These are phyloP conservation scores for Macrotyloma uniflorum DNA, from an alignment of 306 rosid genomes.

Conservation along the genomic window DNA sequence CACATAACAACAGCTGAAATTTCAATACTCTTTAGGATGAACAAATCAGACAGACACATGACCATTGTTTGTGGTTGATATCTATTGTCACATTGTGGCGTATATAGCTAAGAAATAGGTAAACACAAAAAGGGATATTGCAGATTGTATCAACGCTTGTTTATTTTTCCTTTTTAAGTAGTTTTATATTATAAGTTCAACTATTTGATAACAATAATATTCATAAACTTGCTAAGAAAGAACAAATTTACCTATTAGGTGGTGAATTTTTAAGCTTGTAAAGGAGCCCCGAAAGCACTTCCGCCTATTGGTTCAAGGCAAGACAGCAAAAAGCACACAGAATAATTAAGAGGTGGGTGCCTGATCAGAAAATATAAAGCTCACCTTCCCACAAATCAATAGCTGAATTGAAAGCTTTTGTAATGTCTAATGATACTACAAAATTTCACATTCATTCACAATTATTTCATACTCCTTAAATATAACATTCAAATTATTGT, in stretches of 20 bases:
- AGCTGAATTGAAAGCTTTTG: neutral
- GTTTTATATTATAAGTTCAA: neutral
- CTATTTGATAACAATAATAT: neutral
- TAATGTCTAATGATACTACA: neutral
- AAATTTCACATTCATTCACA: neutral
- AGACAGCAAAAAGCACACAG: neutral
- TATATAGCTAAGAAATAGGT: neutral
- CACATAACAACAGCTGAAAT: neutral
- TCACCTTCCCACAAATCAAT: neutral
- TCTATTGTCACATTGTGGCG: neutral
- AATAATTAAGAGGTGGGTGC: neutral
- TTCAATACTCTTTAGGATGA: neutral
- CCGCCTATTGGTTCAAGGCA: slow-evolving; percentile 59
- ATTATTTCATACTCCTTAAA: neutral
- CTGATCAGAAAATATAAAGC: slow-evolving; percentile 9
- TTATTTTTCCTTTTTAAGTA: neutral
- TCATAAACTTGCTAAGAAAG: slow-evolving; percentile 10
- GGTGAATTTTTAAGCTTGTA: slow-evolving; percentile 78
- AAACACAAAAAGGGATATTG: neutral
- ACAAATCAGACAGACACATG: neutral
- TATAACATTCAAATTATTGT: neutral
- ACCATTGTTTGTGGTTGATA: neutral
- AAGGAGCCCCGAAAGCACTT: slow-evolving; percentile 78
- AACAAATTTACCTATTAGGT: slow-evolving; percentile 56
- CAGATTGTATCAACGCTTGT: neutral